Percentiles rank a stretch among this genome's conserved stretches.
Conservation (phyloP, 2,329 filamentous ascomycete genomes). For the Ceratocystis papillata region DNA sequence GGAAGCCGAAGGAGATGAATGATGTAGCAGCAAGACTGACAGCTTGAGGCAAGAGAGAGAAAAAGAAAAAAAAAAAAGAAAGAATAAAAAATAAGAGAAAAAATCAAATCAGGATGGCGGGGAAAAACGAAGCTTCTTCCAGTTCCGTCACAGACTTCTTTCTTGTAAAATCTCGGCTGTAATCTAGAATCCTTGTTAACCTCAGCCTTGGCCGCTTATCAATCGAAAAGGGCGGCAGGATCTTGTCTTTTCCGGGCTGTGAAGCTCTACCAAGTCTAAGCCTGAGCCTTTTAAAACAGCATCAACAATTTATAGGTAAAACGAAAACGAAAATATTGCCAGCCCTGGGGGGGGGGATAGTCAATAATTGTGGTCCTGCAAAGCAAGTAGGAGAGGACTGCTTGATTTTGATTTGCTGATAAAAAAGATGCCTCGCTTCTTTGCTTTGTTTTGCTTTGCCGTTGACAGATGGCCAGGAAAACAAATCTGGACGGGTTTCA, state of each 20-base stretch:
- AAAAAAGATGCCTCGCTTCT: not conserved
- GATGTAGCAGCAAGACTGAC: not conserved
- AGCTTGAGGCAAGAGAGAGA: not conserved
- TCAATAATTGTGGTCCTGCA: not conserved
- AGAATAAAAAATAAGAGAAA: slow-evolving; percentile 4
- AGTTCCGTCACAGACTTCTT: not conserved
- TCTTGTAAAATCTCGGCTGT: not conserved
- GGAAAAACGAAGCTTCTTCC: slow-evolving; percentile 12
- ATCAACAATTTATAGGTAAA: too few relatives aligned
- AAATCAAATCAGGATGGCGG: slow-evolving; percentile 8
- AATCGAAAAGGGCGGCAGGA: not conserved
- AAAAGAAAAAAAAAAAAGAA: not conserved
- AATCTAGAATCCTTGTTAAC: slow-evolving; percentile 2
- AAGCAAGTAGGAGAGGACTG: not conserved
- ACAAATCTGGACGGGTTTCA: not conserved
- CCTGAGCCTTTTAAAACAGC: too few relatives aligned
- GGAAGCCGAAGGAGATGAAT: not conserved
- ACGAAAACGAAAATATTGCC: too few relatives aligned
- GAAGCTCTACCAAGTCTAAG: not conserved
- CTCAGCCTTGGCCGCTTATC: slow-evolving; percentile 12
- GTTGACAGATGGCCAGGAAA: not conserved
- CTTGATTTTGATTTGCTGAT: not conserved
- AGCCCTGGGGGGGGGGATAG: too few relatives aligned
- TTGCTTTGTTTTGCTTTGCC: not conserved
- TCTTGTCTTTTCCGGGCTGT: not conserved